Conservation (phyloP, 2,329 filamentous ascomycete genomes). For the Colletotrichum gloeosporioides region DNA sequence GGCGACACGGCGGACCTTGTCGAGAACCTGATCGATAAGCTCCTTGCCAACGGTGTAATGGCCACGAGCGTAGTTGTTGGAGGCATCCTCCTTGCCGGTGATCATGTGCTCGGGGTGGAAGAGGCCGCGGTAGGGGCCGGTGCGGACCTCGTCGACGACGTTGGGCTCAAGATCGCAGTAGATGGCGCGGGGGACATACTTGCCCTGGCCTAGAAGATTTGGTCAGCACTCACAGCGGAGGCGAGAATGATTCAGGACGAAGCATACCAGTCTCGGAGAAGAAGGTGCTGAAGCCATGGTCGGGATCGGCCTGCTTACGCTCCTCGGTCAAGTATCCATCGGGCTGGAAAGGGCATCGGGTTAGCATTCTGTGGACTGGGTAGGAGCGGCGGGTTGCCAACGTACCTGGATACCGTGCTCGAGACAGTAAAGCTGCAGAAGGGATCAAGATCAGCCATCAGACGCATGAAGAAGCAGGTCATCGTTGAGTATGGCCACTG, state of each 20-base stretch:
- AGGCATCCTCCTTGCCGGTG: conserved; percentile 99
- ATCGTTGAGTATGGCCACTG: not conserved
- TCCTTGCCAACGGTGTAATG: conserved; percentile 99
- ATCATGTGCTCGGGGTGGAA: conserved; percentile 99
- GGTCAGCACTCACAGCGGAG: not conserved
- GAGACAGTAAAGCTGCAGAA: conserved; percentile 92
- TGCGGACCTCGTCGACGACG: conserved; percentile 98
- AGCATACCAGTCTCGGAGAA: conserved; percentile 96
- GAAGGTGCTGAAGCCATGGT: conserved; percentile 99
- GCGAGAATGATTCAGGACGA: not conserved
- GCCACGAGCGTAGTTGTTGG: conserved; percentile 99
- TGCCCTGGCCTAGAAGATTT: conserved; percentile 78
- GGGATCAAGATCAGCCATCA: not conserved
- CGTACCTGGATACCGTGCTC: conserved; percentile 99
- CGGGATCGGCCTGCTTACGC: conserved; percentile 90
- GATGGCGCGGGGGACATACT: conserved; percentile 98
- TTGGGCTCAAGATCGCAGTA: conserved; percentile 99
- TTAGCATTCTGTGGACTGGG: not conserved
- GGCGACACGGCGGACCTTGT: conserved; percentile 96
- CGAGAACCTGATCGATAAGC: conserved; percentile 95
- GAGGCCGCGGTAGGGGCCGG: conserved; percentile 91
- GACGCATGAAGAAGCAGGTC: not conserved
- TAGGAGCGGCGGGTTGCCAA: conserved; percentile 25
- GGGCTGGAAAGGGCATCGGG: conserved; percentile 62
- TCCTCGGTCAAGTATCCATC: conserved; percentile 99